These are phyloP conservation scores for Boletus subcaerulescens DNA, from an alignment of 768 basidiomycete species.

Conservation along the genomic window DNA sequence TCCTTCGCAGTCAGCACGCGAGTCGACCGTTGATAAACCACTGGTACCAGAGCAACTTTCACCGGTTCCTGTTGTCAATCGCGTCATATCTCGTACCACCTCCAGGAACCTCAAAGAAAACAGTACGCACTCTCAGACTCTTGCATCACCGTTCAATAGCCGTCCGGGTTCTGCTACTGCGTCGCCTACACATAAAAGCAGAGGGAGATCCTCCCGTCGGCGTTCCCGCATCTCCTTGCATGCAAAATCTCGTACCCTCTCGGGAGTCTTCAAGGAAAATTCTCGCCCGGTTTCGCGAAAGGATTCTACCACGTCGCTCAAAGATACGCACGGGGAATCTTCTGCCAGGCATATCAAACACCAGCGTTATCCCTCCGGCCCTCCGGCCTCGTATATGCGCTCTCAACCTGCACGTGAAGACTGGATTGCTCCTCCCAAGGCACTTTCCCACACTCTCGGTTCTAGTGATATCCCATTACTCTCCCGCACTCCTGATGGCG, in stretches of 20 bases:
- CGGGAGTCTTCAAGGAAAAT: slow-evolving; percentile 24
- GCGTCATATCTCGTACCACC: slow-evolving; percentile 36
- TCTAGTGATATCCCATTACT: not conserved
- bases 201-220: slow-evolving; percentile 7
- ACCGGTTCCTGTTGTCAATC: slow-evolving; percentile 39
- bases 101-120: slow-evolving; percentile 45
- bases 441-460: not conserved
- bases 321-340: slow-evolving; percentile 10
- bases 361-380: slow-evolving; percentile 19
- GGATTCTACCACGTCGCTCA: slow-evolving; percentile 14
- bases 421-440: slow-evolving; percentile 13
- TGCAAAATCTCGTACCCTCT: slow-evolving; percentile 40
- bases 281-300: slow-evolving; percentile 15
- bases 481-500: not conserved
- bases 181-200: slow-evolving; percentile 33
- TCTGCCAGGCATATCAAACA: slow-evolving; percentile 14
- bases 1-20: slow-evolving; percentile 19
- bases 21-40: slow-evolving; percentile 22
- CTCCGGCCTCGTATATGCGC: slow-evolving; percentile 29
- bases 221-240: slow-evolving; percentile 23
- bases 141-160: slow-evolving; percentile 48
- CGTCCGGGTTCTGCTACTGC: slow-evolving; percentile 40
- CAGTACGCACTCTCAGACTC: slow-evolving; percentile 16
- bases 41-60: slow-evolving; percentile 37
- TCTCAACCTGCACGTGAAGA: slow-evolving; percentile 11